These are phyloP conservation scores for Dalbergia cochinchinensis DNA, from an alignment of 306 rosid genomes.

Conservation along the genomic window DNA sequence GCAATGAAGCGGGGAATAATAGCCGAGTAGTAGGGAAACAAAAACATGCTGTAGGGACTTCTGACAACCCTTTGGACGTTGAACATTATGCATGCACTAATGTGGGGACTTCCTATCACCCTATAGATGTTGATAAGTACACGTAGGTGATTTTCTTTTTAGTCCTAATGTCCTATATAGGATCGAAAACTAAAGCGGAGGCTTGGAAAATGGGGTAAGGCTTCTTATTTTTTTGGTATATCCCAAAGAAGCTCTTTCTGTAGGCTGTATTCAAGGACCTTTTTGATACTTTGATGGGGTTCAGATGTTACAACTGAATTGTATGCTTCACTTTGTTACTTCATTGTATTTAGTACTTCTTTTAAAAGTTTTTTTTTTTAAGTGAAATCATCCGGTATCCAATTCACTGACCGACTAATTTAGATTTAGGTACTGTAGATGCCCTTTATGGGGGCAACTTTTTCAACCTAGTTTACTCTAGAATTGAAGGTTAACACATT, in stretches of 20 bases:
- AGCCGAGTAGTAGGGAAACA: constrained; percentile 11
- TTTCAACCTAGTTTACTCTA: no score
- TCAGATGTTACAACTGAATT: background rate
- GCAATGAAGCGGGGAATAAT: background rate
- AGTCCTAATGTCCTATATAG: background rate
- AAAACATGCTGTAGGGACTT: constrained; percentile 13
- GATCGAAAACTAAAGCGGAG: background rate
- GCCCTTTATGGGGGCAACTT: no score
- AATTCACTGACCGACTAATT: no score
- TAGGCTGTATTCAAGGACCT: background rate
- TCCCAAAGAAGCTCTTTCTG: background rate
- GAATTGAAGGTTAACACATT: no score
- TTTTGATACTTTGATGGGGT: background rate
- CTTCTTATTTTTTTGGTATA: background rate
- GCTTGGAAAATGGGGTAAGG: constrained; percentile 21
- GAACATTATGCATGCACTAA: constrained; percentile 6
- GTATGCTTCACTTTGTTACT: no score
- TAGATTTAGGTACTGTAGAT: no score
- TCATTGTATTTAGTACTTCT: no score
- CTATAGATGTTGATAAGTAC: constrained; percentile 16
- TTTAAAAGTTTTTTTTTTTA: no score
- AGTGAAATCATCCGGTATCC: no score
- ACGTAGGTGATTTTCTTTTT: background rate
- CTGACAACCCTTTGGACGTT: constrained; percentile 28
- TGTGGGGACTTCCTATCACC: constrained; percentile 21